phyloP scores from a whole-genome alignment of 2,329 filamentous ascomycete species.

The Penicillium sp. region DNA sequence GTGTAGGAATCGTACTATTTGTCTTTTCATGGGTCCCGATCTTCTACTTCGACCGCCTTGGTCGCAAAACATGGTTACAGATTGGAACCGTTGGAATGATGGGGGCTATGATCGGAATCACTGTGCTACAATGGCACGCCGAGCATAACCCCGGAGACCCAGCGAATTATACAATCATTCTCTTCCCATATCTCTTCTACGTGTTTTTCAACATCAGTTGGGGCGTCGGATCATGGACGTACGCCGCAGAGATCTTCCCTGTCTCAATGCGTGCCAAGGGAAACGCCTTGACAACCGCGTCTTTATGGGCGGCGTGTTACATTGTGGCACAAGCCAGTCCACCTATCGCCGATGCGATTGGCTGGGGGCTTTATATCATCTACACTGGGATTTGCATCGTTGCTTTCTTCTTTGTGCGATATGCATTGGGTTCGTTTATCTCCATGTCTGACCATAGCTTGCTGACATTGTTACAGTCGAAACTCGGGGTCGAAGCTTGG shows the following conservation, averaged over 20 bases:
- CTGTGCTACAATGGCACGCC: constrained; percentile 20
- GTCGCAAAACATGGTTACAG: constrained; percentile 21
- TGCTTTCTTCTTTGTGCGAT: constrained; percentile 22
- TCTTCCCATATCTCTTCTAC: constrained; percentile 25
- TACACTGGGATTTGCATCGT: constrained; percentile 19
- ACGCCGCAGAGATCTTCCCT: constrained; percentile 23
- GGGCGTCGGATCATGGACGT: constrained; percentile 22
- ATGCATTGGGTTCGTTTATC: constrained; percentile 13
- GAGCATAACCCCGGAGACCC: constrained; percentile 8
- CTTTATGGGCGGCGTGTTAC: constrained; percentile 19
- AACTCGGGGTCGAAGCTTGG: constrained; percentile 15
- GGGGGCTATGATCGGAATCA: constrained; percentile 20
- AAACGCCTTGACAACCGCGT: constrained; percentile 16
- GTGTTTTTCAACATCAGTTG: constrained; percentile 26
- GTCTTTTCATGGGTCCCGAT: constrained; percentile 20
- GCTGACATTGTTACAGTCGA: constrained; percentile 12
- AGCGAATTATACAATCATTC: constrained; percentile 16
- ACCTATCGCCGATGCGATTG: constrained; percentile 18
- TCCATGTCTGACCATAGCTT: neutral
- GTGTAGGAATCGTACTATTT: constrained; percentile 19
- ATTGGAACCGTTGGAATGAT: constrained; percentile 23
- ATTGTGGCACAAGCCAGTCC: constrained; percentile 20
- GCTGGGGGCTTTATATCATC: constrained; percentile 23
- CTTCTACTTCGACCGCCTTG: constrained; percentile 21
- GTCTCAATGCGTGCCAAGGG: constrained; percentile 19